Base-by-base conservation (phyloP, 371 early-diverging fungal species). In the Conidiobolus incongruus region DNA sequence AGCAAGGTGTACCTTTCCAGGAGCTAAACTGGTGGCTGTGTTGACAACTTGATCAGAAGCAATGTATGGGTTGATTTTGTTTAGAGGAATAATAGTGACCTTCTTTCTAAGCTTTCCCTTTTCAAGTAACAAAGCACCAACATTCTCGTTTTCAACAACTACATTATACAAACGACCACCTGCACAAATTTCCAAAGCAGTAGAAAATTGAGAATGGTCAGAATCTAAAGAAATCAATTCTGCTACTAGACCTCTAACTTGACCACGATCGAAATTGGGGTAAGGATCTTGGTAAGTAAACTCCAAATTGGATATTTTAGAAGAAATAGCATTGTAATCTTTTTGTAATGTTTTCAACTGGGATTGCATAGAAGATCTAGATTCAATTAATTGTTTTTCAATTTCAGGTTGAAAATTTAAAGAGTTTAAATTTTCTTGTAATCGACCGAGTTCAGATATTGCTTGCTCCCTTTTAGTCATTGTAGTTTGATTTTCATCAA, bases 21-120 rank as follows among this genome's bases (percentile, higher is more conserved):
- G 84, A 0, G 81, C 81, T 2, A 89, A 47, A 17, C 55, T 56
- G 51, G 81, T 62, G 24, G 94, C 91, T 0, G 63, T 53, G 0
- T 60, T 54, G n/a, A 85, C 47, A 47, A 61, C 61, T 70, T 75
- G 48, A 31, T 23, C 31, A 42, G 19, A 15, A 7, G 1, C 12
- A 48, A 35, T 10, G 22, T 17, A 13, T 29, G 15, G 21, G 15
- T 8, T 20, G 35, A 99, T 95, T 55, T 92, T 93, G 72, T 91
- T 94, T 8, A 99, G 62, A 6, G 99, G 99, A 47, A 99, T 92
- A 23, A 98, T 67, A 4, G 91, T 94, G 26, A 88, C 81, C n/a
- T 91, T 74, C 34, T 74, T 77, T 35, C 72, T 67, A 4, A 95
- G 61, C 34, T 60, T 64, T 11, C 88, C 87, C 13, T 68, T 60